A percentile compares a stretch with the other conserved stretches of the same genome.
phyloP scores from a whole-genome alignment of 2,329 filamentous ascomycete genomes.

The Tolypocladium tundrense region DNA sequence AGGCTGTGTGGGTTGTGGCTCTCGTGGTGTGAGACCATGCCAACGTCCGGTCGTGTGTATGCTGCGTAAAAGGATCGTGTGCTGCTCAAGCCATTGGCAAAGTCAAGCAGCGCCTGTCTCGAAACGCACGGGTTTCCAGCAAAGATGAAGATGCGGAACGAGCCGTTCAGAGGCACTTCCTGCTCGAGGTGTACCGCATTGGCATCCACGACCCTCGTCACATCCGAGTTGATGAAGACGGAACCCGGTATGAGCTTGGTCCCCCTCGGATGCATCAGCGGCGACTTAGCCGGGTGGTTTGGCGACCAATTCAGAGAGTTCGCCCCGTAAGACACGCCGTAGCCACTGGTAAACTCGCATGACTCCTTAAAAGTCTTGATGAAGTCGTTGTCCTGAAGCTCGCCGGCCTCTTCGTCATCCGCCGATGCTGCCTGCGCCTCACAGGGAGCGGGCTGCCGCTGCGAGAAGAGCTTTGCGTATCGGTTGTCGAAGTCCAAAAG shows the following conservation, averaged over 20 bases:
- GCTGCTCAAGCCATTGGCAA: slow-evolving; percentile 53
- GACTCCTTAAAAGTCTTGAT: slow-evolving; percentile 83
- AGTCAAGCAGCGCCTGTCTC: slow-evolving; percentile 55
- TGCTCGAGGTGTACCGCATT: slow-evolving; percentile 88
- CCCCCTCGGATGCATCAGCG: slow-evolving; percentile 55
- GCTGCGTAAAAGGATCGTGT: slow-evolving; percentile 62
- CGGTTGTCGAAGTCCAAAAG: slow-evolving; percentile 79
- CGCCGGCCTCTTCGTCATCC: slow-evolving; percentile 15
- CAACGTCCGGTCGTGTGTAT: slow-evolving; percentile 53
- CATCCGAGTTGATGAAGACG: slow-evolving; percentile 66
- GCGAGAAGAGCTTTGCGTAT: slow-evolving; percentile 84
- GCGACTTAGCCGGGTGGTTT: slow-evolving; percentile 59
- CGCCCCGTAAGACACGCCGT: slow-evolving; percentile 75
- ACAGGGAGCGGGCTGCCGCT: slow-evolving; percentile 59
- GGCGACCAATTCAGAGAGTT: slow-evolving; percentile 79
- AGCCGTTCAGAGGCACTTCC: slow-evolving; percentile 78
- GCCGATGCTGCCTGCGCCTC: slow-evolving; percentile 60
- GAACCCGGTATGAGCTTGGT: slow-evolving; percentile 63
- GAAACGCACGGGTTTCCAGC: slow-evolving; percentile 57
- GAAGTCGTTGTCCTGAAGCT: slow-evolving; percentile 56
- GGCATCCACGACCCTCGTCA: slow-evolving; percentile 78
- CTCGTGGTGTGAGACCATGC: slow-evolving; percentile 63
- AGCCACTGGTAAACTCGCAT: slow-evolving; percentile 88
- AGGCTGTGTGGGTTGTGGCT: slow-evolving; percentile 72
- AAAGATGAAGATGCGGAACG: slow-evolving; percentile 79